A percentile compares a stretch with the other conserved stretches of the same genome.
Evolutionary conservation across 331 rosid species (phyloP).

Genomic region (Malus hybrid): DNA sequence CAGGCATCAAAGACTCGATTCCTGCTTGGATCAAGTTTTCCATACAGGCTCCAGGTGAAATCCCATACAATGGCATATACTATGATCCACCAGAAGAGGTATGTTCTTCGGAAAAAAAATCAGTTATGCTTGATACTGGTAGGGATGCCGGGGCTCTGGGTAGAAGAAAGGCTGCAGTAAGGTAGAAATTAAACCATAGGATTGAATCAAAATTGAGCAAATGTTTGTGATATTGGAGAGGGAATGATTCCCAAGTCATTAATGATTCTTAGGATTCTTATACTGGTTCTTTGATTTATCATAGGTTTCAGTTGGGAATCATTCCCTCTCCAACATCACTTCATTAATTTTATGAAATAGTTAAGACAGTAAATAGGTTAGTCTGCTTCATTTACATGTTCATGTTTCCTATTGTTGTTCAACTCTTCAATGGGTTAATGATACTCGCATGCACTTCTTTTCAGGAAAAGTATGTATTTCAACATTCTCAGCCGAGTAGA

Average conservation of each 20-base stretch:
- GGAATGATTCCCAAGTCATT: not conserved
- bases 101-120: slow-evolving; percentile 3
- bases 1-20: slow-evolving; percentile 88
- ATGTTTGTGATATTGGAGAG: not conserved
- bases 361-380: not conserved
- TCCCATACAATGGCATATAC: slow-evolving; percentile 78
- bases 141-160: not conserved
- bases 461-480: slow-evolving; percentile 73
- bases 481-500: slow-evolving; percentile 82
- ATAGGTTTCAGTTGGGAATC: not conserved
- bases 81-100: slow-evolving; percentile 99
- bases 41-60: slow-evolving; percentile 89
- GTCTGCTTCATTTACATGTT: not conserved
- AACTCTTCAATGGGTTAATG: slow-evolving; percentile 2
- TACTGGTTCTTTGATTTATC: not conserved
- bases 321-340: too few relatives aligned
- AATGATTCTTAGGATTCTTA: not conserved
- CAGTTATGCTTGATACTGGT: not conserved
- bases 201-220: not conserved
- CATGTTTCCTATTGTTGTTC: not conserved
- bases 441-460: slow-evolving; percentile 11
- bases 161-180: not conserved
- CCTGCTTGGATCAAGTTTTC: slow-evolving; percentile 96
- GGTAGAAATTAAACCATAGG: not conserved
- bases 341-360: slow-evolving; percentile 5